These are phyloP conservation scores for Kappamyces sp. DNA, from an alignment of 192 early-diverging fungal species.

Conservation along the genomic window DNA sequence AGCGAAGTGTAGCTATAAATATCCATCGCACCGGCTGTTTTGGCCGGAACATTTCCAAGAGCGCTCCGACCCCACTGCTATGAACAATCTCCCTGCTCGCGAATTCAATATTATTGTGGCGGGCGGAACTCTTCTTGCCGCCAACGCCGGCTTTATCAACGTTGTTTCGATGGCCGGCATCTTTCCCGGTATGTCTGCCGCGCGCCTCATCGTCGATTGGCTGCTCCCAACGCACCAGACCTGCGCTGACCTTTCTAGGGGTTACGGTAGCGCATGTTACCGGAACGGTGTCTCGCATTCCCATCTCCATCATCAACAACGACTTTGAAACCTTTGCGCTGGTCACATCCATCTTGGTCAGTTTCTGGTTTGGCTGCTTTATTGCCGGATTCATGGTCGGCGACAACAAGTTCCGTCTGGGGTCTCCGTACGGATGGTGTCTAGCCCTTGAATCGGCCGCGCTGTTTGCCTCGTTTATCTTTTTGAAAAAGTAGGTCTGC, in stretches of 20 bases:
- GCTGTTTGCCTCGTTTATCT: constrained; percentile 41
- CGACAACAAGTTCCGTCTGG: constrained; percentile 52
- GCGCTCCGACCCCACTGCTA: neutral
- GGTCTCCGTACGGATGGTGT: constrained; percentile 37
- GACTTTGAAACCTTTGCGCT: constrained; percentile 41
- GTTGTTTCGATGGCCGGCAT: constrained; percentile 52
- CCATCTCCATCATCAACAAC: constrained; percentile 35
- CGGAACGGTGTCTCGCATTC: constrained; percentile 46
- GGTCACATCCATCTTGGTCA: constrained; percentile 38
- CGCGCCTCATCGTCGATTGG: neutral
- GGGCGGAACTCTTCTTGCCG: constrained; percentile 42
- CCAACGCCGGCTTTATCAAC: constrained; percentile 58
- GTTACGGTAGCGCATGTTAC: constrained; percentile 44
- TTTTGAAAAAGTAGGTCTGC: constrained; percentile 17
- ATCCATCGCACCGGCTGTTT: neutral
- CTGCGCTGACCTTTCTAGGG: neutral
- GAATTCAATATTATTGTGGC: constrained; percentile 52
- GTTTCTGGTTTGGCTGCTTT: constrained; percentile 50
- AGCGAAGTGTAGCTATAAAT: no score
- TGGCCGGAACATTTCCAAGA: constrained; percentile 1
- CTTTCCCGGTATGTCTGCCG: constrained; percentile 23
- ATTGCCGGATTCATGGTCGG: constrained; percentile 48
- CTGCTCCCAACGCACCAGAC: neutral
- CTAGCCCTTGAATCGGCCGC: constrained; percentile 38
- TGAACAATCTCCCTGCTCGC: constrained; percentile 46